A percentile compares a stretch with the other conserved stretches of the same genome.
These are phyloP conservation scores for Leccinellum luteum DNA, from an alignment of 768 basidiomycete species.

Conservation along the genomic window DNA sequence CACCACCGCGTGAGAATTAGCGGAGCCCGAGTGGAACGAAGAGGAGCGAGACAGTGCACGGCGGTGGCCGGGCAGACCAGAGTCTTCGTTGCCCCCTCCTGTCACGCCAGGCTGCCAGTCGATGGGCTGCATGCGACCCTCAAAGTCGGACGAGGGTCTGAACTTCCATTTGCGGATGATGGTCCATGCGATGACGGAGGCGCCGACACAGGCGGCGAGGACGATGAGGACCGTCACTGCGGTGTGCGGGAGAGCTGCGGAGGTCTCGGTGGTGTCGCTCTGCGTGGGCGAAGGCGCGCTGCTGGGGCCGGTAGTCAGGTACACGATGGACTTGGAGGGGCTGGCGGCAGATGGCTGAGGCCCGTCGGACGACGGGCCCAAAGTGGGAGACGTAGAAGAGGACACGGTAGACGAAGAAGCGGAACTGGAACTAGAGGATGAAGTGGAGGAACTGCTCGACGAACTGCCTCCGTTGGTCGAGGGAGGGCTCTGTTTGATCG, in stretches of 20 bases:
- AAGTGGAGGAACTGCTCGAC: conserved; percentile 11
- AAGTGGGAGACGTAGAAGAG: conserved; percentile 15
- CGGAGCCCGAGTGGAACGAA: conserved; percentile 61
- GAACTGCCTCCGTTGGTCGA: conserved; percentile 3
- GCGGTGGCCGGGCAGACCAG: conserved; percentile 44
- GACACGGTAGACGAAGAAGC: conserved; percentile 19
- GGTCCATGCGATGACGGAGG: conserved; percentile 76
- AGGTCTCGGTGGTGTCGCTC: conserved; percentile 14
- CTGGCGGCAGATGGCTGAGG: conserved; percentile 9
- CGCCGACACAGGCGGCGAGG: conserved; percentile 66
- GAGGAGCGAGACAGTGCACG: conserved; percentile 57
- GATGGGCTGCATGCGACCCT: conserved; percentile 82
- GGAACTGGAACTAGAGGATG: conserved; percentile 17
- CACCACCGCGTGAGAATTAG: conserved; percentile 32
- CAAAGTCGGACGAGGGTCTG: conserved; percentile 74
- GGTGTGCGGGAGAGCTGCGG: conserved; percentile 41
- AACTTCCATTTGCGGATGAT: conserved; percentile 93
- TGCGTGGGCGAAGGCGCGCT: conserved; percentile 21
- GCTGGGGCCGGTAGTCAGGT: conserved; percentile 17
- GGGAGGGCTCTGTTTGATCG: conserved; percentile 12
- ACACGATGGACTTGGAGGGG: conserved; percentile 55
- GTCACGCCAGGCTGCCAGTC: conserved; percentile 72
- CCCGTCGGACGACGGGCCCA: conserved; percentile 14
- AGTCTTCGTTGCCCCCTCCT: conserved; percentile 38
- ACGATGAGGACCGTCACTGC: conserved; percentile 64